phyloP scores from a whole-genome alignment of 768 basidiomycete genomes.

The Rhizopogon vinicolor region DNA sequence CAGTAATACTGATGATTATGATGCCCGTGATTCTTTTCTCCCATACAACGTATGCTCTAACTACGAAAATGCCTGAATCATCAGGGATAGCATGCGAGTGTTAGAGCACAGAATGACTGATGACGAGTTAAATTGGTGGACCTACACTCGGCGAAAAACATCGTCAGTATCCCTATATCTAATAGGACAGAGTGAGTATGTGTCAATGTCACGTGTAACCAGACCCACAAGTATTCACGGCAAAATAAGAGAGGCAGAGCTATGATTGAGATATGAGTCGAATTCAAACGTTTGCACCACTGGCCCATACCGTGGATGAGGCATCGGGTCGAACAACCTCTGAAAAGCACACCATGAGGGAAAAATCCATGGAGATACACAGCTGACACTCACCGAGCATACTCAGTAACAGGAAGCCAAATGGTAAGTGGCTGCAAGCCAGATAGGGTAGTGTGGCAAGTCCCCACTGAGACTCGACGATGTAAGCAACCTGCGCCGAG shows the following conservation, averaged over 20 bases:
- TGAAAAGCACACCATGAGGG: not conserved
- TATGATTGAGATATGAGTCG: too few relatives aligned
- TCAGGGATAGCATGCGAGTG: not conserved
- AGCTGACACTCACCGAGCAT: not conserved
- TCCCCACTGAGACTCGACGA: not conserved
- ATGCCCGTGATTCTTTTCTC: not conserved
- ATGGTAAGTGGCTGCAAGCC: not conserved
- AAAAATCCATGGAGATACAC: not conserved
- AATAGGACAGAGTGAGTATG: too few relatives aligned
- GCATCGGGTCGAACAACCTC: not conserved
- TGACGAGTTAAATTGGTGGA: not conserved
- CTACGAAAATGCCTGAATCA: not conserved
- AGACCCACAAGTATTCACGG: too few relatives aligned
- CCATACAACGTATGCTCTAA: not conserved
- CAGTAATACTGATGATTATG: not conserved
- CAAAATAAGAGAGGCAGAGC: too few relatives aligned
- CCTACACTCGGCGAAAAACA: not conserved
- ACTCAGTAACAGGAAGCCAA: not conserved
- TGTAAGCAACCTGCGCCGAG: not conserved
- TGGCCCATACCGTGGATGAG: not conserved
- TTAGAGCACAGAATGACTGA: not conserved
- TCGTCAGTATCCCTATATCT: too few relatives aligned
- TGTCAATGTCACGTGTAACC: too few relatives aligned
- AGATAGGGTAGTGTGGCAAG: not conserved
- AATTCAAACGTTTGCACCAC: not conserved